Evolutionary conservation across 2,329 filamentous ascomycete genomes (phyloP), one percentile per base, ranked within the genome.

Genomic region (Chalaropsis ovoidea): DNA sequence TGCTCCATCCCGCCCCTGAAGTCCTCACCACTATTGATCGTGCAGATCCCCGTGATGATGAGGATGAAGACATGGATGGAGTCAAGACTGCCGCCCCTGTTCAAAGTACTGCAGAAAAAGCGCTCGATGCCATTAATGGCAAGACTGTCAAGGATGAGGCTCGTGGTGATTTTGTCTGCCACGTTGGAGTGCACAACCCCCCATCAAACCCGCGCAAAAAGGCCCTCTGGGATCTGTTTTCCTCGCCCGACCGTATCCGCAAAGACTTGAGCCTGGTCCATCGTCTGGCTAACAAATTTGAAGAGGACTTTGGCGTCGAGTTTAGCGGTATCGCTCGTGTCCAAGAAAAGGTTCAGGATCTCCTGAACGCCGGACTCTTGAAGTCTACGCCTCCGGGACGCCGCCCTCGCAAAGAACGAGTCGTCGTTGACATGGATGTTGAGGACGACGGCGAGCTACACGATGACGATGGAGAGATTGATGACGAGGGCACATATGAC

Each of bases 81-180:
- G 80, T 81, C 56, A 74, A 79, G 70, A 79, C 82, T 49, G 79
- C 80, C 17, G 74, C 75, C 8, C 75, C 73, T 4, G 76, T 79
- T 1, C 70, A 77, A 2, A 81, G 81, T 1, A 88, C 87, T 1
- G 90, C 91, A 0, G 89, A 96, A 58, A 93, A 89, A 72, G 93
- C 93, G 0, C 81, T 96, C 0, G 90, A 94, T 68, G 90, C 91
- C n/a, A 87, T 99, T 71, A 97, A 99, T 72, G 90, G 92, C 70
- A 97, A 99, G 79, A 96, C 91, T 0, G 95, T 99, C 68, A 90
- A 95, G 72, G 94, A 99, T 72, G 88, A 95, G 70, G 86, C 88
- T 61, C 88, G 93, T 63, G 94, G 94, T 49, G 94, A 99, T 74
- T 99, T 99, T 74, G 93, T 93, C 39, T 96, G 94, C 73, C 94